Base-by-base conservation (phyloP, 257 asterid genomes). In the Fraxinus americana region DNA sequence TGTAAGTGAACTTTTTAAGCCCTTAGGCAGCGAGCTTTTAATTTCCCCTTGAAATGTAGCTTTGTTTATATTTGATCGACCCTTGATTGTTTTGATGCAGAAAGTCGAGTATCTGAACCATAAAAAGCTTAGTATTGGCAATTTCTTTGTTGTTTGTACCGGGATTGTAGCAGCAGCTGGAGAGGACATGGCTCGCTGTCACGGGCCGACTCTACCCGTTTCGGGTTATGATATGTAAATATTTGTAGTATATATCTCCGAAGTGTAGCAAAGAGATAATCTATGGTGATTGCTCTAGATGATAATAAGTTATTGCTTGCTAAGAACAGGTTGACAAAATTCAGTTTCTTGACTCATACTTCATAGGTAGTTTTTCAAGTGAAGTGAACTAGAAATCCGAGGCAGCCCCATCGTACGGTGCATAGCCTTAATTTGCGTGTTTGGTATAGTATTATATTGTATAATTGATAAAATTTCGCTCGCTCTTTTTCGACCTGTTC, bases 81-180 rank as follows among this genome's bases (percentile, higher is more conserved):
- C 16, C 52, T 43, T 43, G 2, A 43, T 14, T 16, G 80, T 50
- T 78, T 83, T 17, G 54, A 11, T 83, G 89, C 92, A 91, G 94
- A 87, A 63, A 73, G 85, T 45, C 88, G 66, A 82, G 72, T 78
- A 38, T 82, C 82, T 3, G 93, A 78, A 78, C 5, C 67, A 11
- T 87, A 79, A 79, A 57, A 11, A 2, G 52, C 52, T 43, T 43
- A 12, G 52, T 0, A 11, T 43, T 13, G 52, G 52, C 16, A 43
- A 43, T 43, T 11, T 43, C 52, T 12, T 13, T 12, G 52, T 41
- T 3, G 16, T 41, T 41, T 70, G 45, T 61, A 38, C 13, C 17
- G 67, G 67, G 67, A 5, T 7, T 45, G 45, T 66, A 39, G 50
- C 36, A 5, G 61, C 27, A 25, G 68, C 34, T 61, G 32, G n/a